Conservation (phyloP, 257 asterid species). For the Cinchona pubescens region DNA sequence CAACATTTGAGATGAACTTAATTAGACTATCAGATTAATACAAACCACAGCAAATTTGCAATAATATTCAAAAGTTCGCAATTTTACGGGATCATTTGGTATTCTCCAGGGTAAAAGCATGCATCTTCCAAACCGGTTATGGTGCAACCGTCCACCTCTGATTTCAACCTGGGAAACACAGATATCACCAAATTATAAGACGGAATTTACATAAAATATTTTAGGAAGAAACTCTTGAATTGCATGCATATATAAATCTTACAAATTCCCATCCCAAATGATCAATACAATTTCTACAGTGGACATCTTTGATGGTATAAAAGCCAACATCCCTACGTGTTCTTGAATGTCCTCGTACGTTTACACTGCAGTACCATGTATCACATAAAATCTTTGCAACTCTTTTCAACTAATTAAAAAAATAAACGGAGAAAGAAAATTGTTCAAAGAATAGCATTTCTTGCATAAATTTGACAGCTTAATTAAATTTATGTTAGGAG, state of each 20-base stretch:
- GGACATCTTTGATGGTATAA: neutral
- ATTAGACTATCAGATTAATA: neutral
- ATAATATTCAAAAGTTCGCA: neutral
- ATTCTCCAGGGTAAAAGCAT: neutral
- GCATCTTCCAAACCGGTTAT: too few species aligned
- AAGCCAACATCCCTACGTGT: neutral
- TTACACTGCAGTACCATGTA: neutral
- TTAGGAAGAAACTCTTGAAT: neutral
- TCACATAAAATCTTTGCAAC: neutral
- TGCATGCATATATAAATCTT: neutral
- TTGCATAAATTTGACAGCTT: too few species aligned
- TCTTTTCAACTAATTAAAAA: neutral
- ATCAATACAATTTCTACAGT: slow-evolving; percentile 4
- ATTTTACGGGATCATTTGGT: neutral
- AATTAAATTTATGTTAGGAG: neutral
- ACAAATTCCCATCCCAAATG: slow-evolving; percentile 18
- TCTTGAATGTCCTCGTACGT: neutral
- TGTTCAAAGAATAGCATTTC: neutral
- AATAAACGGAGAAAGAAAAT: too few species aligned
- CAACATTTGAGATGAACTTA: neutral
- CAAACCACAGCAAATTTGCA: neutral
- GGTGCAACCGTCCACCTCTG: neutral
- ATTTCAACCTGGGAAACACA: slow-evolving; percentile 9
- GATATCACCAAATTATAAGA: neutral
- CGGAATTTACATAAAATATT: neutral